Evolutionary conservation across 441 rosid species (phyloP).

Genomic region (Pelargonium cotyledonis): DNA sequence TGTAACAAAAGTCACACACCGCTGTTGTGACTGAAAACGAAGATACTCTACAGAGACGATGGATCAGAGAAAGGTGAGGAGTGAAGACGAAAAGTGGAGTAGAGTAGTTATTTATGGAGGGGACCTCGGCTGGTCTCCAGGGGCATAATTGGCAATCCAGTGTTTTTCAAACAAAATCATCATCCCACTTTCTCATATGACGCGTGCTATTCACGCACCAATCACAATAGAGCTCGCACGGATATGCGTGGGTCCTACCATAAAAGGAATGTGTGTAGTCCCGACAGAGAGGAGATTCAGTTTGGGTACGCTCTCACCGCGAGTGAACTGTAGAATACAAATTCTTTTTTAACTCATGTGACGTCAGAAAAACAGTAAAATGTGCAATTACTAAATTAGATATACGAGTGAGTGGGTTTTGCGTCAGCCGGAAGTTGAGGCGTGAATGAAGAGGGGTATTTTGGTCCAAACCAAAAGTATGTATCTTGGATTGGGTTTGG

Average conservation of each 20-base stretch:
- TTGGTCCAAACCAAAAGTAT: too few relatives aligned
- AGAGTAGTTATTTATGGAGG: slow-evolving; percentile 9
- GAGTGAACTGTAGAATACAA: neutral
- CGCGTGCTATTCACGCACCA: slow-evolving; percentile 16
- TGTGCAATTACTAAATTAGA: neutral
- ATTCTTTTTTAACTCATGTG: slow-evolving; percentile 10
- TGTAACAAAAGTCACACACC: neutral
- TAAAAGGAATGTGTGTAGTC: neutral
- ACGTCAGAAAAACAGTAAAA: slow-evolving; percentile 9
- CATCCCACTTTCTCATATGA: neutral
- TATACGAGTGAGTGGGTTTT: neutral
- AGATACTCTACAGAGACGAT: neutral
- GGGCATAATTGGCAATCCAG: slow-evolving; percentile 27
- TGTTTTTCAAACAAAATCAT: too few relatives aligned
- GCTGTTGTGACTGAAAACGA: neutral
- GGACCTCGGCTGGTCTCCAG: slow-evolving; percentile 1
- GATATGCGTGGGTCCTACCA: slow-evolving; percentile 12
- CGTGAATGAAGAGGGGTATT: slow-evolving; percentile 11
- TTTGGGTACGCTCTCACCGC: neutral
- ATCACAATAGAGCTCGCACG: neutral
- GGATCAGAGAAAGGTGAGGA: neutral
- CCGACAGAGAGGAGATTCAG: slow-evolving; percentile 2
- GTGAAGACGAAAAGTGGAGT: neutral
- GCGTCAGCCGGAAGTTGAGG: slow-evolving; percentile 17
- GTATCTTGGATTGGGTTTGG: slow-evolving; percentile 11